Base-by-base conservation (phyloP, 73 alveolate genomes). In the Blepharisma japonicum region DNA sequence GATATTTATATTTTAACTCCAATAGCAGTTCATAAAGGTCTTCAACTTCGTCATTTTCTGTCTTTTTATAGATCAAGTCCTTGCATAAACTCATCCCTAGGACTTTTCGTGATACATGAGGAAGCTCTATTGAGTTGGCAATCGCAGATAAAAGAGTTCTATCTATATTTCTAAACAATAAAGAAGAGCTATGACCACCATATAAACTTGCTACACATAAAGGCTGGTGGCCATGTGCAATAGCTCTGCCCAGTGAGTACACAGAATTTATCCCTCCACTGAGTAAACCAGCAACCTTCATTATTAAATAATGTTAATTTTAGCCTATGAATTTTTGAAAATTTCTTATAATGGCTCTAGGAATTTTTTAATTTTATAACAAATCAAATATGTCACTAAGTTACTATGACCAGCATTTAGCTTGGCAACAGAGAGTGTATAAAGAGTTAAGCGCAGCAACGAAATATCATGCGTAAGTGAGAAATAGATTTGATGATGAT, bases 91-190 rank as follows among this genome's bases (percentile, higher is more conserved):
- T 77, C 74, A 6, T 71, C 76, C 92, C 84, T 84, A 82, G 11
- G 83, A 86, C 77, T 86, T 85, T 50, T 83, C 84, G 85, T 77
- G 80, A 84, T 39, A 93, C 66, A 55, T 84, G 68, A 2, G 99
- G 99, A 42, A 87, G 92, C 23, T 86, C 96, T 38, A 94, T 76
- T 53, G 98, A 95, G 83, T 92, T 88, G 3, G 98, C 98, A 68
- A 96, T 94, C 42, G 93, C 83, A n/a, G 92, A 87, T 27, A 93
- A 83, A 66, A 89, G 77, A 84, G 92, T 97, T 6, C 92, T 90
- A 8, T 97, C 98, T 1, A 94, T 98, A 68, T 96, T 92, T 79
- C 94, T 92, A 86, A 83, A 96, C 98, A 96, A 94, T 76, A 84
- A 96, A 55, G 97, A 84, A 68, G 89, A 27, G 86, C 92, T 98